Percentiles rank a stretch among this genome's conserved stretches.
phyloP scores from a whole-genome alignment of 1,139 yeast genomes.

The Candida buenavistaensis region DNA sequence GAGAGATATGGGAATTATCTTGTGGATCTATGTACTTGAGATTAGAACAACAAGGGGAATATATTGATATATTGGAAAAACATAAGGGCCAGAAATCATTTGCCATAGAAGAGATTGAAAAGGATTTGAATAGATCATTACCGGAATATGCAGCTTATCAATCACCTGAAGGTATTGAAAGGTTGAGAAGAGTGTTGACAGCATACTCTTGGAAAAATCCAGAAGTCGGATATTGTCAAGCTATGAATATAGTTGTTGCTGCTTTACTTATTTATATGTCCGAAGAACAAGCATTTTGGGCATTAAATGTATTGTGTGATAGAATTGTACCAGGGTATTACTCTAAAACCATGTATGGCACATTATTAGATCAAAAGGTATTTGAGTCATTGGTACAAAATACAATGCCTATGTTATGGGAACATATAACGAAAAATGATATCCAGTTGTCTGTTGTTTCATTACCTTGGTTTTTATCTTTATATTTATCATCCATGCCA shows the following conservation, averaged over 20 bases:
- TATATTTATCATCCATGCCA: slow-evolving; percentile 93
- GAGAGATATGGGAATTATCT: slow-evolving; percentile 94
- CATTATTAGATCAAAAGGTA: slow-evolving; percentile 88
- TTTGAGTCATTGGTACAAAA: slow-evolving; percentile 87
- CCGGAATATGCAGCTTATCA: slow-evolving; percentile 98
- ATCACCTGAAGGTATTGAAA: slow-evolving; percentile 74
- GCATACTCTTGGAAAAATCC: slow-evolving; percentile 98
- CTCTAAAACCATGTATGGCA: slow-evolving; percentile 97
- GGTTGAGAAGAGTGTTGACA: slow-evolving; percentile 82
- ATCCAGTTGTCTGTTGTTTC: slow-evolving; percentile 95
- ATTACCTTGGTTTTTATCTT: slow-evolving; percentile 92
- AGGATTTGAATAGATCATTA: slow-evolving; percentile 87
- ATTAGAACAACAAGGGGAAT: slow-evolving; percentile 61
- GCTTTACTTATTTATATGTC: slow-evolving; percentile 90
- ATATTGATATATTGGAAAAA: slow-evolving; percentile 55
- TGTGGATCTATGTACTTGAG: slow-evolving; percentile 84
- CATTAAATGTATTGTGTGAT: slow-evolving; percentile 80
- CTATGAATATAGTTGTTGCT: slow-evolving; percentile 97
- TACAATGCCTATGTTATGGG: slow-evolving; percentile 88
- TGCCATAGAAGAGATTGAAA: slow-evolving; percentile 95
- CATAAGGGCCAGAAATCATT: slow-evolving; percentile 66
- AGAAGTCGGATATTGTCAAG: slow-evolving; percentile 97
- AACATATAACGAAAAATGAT: slow-evolving; percentile 73
- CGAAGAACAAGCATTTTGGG: slow-evolving; percentile 98
- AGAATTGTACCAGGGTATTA: slow-evolving; percentile 91